Percentiles rank a stretch among this genome's conserved stretches.
Conservation (phyloP, 148 eudicot species). For the Chenopodium quinoa region DNA sequence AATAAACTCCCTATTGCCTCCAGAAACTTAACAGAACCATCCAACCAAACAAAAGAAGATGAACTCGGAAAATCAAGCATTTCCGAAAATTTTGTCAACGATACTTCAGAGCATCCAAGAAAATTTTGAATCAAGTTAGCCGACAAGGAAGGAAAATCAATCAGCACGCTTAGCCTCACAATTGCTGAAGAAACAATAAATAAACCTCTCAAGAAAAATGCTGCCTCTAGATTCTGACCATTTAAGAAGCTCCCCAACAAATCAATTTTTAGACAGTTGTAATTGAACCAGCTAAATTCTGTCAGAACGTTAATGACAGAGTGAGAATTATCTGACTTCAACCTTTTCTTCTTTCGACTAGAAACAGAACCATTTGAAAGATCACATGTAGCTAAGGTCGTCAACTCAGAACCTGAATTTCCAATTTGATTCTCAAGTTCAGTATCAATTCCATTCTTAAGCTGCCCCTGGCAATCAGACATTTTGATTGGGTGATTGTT, state of each 20-base stretch:
- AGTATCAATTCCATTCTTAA: conserved; percentile 23
- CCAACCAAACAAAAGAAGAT: conserved; percentile 57
- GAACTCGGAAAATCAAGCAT: conserved; percentile 37
- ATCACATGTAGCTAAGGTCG: conserved; percentile 23
- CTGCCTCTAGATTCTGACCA: conserved; percentile 70
- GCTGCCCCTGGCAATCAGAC: conserved; percentile 23
- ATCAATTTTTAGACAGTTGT: conserved; percentile 33
- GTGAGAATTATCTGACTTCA: conserved; percentile 25
- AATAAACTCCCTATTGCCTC: conserved; percentile 69
- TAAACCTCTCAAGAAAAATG: conserved; percentile 61
- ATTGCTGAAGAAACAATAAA: conserved; percentile 70
- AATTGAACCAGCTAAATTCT: conserved; percentile 38
- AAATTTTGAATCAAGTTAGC: conserved; percentile 43
- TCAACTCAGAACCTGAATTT: conserved; percentile 23
- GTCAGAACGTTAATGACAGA: conserved; percentile 28
- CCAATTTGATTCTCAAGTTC: conserved; percentile 20
- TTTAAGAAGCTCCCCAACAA: conserved; percentile 49
- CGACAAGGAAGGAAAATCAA: conserved; percentile 43
- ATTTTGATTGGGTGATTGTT: conserved; percentile 25
- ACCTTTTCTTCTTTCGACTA: conserved; percentile 28
- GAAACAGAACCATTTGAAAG: conserved; percentile 18
- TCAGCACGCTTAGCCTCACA: conserved; percentile 55
- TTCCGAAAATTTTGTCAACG: conserved; percentile 51
- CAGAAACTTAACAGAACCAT: conserved; percentile 63
- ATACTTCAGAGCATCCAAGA: conserved; percentile 51